Percentiles rank a stretch among this genome's conserved stretches.
Evolutionary conservation across 371 early-diverging fungal species (phyloP).

Genomic region (Cokeromyces recurvatus): DNA sequence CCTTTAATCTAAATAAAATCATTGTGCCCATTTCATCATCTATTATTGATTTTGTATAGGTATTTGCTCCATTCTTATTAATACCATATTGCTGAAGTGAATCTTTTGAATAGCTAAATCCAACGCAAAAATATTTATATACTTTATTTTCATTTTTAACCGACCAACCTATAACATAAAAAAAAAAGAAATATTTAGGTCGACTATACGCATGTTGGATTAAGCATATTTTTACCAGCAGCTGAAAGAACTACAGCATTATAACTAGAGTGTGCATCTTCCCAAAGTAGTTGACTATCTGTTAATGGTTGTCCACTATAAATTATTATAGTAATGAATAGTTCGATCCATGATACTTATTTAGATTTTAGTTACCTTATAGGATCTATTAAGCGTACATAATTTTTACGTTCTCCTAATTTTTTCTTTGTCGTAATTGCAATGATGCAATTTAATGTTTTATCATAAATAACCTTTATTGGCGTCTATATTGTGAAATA

Average conservation of each 20-base stretch:
- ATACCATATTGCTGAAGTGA: too few relatives aligned
- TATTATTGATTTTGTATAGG: too few relatives aligned
- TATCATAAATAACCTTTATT: conserved; percentile 16
- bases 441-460: conserved; percentile 7
- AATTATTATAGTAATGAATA: too few relatives aligned
- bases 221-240: conserved; percentile 15
- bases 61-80: too few relatives aligned
- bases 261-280: conserved; percentile 2
- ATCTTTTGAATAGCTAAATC: conserved; percentile 25
- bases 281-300: conserved; percentile 5
- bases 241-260: conserved; percentile 14
- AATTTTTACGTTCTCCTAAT: conserved; percentile 9
- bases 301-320: conserved; percentile 16
- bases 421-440: conserved; percentile 7
- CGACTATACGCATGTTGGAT: not conserved
- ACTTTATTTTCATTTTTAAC: conserved; percentile 19
- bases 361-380: conserved; percentile 11
- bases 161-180: conserved; percentile 26
- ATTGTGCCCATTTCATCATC: conserved; percentile 31
- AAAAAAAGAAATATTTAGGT: not conserved
- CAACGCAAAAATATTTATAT: conserved; percentile 38
- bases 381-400: conserved; percentile 13
- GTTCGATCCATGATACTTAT: too few relatives aligned
- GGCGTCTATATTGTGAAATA: conserved; percentile 13
- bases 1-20: conserved; percentile 32